A percentile compares a stretch with the other conserved stretches of the same genome.
phyloP scores from a whole-genome alignment of 2,329 filamentous ascomycete species.

The Orbilia ellipsospora region DNA sequence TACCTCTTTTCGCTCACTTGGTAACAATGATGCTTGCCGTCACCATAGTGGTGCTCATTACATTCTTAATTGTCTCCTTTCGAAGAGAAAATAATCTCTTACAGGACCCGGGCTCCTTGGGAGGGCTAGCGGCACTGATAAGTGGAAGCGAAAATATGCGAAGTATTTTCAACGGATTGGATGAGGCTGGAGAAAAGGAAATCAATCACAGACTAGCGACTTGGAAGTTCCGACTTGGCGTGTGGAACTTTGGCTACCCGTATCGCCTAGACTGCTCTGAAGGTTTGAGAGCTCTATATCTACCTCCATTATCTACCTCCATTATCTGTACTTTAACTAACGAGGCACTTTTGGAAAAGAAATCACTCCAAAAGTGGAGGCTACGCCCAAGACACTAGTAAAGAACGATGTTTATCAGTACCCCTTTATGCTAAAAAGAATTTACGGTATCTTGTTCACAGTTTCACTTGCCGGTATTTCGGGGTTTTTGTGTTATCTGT shows the following conservation, averaged over 20 bases:
- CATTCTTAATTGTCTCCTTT: background rate
- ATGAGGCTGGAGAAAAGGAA: background rate
- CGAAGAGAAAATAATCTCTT: background rate
- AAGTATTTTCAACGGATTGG: background rate
- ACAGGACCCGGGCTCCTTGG: background rate
- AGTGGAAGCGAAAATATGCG: background rate
- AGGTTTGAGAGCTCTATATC: background rate
- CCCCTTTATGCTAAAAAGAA: background rate
- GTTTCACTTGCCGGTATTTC: background rate
- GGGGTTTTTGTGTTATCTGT: background rate
- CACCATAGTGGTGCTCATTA: background rate
- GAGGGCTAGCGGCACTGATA: background rate
- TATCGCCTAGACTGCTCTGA: slow-evolving; percentile 1
- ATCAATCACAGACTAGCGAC: background rate
- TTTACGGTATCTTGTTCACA: background rate
- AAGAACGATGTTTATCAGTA: background rate
- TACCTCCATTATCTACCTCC: background rate
- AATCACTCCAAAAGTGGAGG: background rate
- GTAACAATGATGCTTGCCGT: background rate
- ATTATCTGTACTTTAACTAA: too few species aligned
- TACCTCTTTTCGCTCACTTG: background rate
- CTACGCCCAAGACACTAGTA: background rate
- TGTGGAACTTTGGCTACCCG: background rate
- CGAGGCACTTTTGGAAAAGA: background rate
- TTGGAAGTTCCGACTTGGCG: background rate